Evolutionary conservation across 805 yeast species (phyloP), one percentile per base, ranked within the genome.

Genomic region (Dipodascopsis tothii): DNA sequence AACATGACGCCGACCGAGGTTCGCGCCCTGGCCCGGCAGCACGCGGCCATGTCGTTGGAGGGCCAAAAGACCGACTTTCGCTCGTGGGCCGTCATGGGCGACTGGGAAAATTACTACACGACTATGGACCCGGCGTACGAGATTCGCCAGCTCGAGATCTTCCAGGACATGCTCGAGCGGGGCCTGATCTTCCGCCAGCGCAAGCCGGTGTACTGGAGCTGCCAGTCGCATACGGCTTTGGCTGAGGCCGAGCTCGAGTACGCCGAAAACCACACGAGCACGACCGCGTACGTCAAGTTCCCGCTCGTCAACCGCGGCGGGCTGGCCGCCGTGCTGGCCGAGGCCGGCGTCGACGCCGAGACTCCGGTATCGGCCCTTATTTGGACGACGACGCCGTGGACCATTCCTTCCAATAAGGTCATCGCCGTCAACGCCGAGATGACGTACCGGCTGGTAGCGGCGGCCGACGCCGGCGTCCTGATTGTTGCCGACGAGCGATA

Each of bases 331-430:
- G 45, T 3, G 19, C 23, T 22, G 37, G 35, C 6, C 17, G 19
- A 34, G 17, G 21, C 21, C 23, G 40, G 46, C 3, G 45, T 53
- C 2, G 44, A 44, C 3, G 49, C 46, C 22, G 37, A 46, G 21
- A 51, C 51, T 45, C 42, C 49, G 1, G 34, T 58, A 5, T 27
- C 28, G 5, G 42, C 63, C 2, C 56, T 62, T 3, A 85, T 92
- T 44, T 92, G 99, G 99, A 92, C 99, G 0, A 88, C 96, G 1
- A 92, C 98, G 1, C 96, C 98, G 0, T 92, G 99, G 99, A 92
- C 99, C 0, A 69, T 92, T 25, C 84, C 85, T 3, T 80, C 95
- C 0, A 92, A 92, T 59, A 71, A 73, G 50, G 96, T 96, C 0
- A 77, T 92, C 35, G 80, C 92, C 36, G 71, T 82, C 34, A 78